These are phyloP conservation scores for Xylaria castorea DNA, from an alignment of 495 filamentous ascomycete genomes.

Conservation along the genomic window DNA sequence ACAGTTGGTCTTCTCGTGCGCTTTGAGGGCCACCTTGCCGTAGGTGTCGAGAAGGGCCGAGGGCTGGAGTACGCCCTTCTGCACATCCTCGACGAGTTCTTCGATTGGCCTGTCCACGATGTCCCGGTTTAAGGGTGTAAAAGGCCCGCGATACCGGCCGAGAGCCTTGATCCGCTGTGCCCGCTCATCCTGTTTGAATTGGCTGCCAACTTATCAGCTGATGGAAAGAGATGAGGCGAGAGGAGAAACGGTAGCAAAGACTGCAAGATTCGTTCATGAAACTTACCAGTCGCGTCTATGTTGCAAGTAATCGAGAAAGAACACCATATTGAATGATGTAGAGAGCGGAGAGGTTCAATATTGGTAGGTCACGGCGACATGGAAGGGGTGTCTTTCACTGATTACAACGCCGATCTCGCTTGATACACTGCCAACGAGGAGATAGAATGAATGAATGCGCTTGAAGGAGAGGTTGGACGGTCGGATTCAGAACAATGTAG, in stretches of 20 bases:
- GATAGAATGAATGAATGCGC: not conserved
- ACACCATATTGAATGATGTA: constrained; percentile 48
- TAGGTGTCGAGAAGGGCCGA: constrained; percentile 85
- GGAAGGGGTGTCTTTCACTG: not conserved
- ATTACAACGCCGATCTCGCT: not conserved
- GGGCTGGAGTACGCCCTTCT: constrained; percentile 67
- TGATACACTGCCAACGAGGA: not conserved
- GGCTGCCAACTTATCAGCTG: constrained; percentile 56
- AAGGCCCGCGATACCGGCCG: constrained; percentile 65
- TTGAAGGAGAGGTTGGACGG: not conserved
- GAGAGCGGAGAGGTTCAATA: not conserved
- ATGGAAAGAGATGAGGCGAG: not conserved
- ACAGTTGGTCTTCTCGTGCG: constrained; percentile 88
- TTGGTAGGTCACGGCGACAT: not conserved
- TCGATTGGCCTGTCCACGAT: constrained; percentile 79
- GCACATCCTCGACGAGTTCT: constrained; percentile 78
- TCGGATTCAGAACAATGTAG: not conserved
- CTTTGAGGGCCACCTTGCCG: constrained; percentile 84
- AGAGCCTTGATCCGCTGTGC: constrained; percentile 70
- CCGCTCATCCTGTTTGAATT: constrained; percentile 80
- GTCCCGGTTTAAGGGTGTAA: constrained; percentile 64
- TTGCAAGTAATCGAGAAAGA: constrained; percentile 64
- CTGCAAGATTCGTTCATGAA: not conserved
- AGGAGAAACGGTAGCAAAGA: constrained; percentile 10
- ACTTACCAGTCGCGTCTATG: constrained; percentile 66